Evolutionary conservation across 108 stramenopile genomes (phyloP).

Genomic region (Cyclotella kingstonii): DNA sequence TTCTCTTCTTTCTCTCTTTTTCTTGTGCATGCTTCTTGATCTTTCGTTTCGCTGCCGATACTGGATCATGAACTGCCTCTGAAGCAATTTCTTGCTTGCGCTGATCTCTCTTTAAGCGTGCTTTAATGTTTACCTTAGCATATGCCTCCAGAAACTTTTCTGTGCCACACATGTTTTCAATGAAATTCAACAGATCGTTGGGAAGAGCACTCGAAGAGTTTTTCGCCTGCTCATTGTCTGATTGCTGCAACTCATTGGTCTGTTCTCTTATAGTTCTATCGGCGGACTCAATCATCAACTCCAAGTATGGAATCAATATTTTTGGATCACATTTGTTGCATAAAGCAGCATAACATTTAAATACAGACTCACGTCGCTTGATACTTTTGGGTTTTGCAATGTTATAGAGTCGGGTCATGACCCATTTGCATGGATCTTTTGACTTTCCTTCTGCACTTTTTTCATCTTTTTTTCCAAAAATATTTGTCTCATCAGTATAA

Average conservation of each 20-base stretch:
- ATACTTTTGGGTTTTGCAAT: constrained; percentile 76
- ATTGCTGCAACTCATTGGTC: constrained; percentile 47
- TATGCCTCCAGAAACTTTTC: constrained; percentile 67
- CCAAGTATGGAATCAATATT: constrained; percentile 56
- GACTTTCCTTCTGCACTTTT: constrained; percentile 5
- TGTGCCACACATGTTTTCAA: constrained; percentile 68
- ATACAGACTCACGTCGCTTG: constrained; percentile 68
- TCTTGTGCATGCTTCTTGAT: constrained; percentile 67
- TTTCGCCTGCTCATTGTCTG: constrained; percentile 20
- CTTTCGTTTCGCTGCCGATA: constrained; percentile 64
- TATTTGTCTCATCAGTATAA: constrained; percentile 26
- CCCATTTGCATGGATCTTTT: constrained; percentile 63
- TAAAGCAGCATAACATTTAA: constrained; percentile 85
- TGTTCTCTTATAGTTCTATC: constrained; percentile 73
- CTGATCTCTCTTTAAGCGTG: constrained; percentile 65
- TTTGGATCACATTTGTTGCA: constrained; percentile 42
- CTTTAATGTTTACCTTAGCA: constrained; percentile 66
- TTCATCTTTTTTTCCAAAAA: constrained; percentile 30
- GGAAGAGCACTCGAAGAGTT: constrained; percentile 47
- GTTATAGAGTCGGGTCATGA: constrained; percentile 71
- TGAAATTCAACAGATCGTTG: constrained; percentile 65
- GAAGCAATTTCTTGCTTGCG: constrained; percentile 61
- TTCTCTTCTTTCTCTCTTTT: constrained; percentile 71
- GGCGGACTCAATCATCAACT: constrained; percentile 76
- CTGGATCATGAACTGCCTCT: constrained; percentile 71